Base-by-base conservation (phyloP, 148 eudicot genomes). In the Rhododendron ovatum region DNA sequence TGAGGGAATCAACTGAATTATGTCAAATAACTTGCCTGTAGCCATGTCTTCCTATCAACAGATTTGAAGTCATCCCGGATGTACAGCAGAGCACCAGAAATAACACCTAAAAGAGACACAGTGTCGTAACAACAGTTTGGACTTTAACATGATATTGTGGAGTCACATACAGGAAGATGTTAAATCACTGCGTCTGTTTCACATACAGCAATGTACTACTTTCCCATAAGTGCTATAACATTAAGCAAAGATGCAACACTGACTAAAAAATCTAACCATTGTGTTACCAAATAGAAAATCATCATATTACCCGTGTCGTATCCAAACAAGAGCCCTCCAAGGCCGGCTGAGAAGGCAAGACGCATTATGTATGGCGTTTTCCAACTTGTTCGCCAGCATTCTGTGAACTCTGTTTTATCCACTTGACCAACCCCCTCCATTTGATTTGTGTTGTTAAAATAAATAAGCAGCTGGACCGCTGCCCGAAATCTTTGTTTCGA, bases 291-390 rank as follows among this genome's bases (percentile, higher is more conserved):
- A 59, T 20, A 4, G 65, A 59, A 59, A 20, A 59, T n/a, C 65
- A 59, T 59, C 41, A 4, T 9, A 47, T 65, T 76, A 94, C 98
- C 98, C 84, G 98, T 94, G 87, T 94, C 95, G 82, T 94, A 94
- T 39, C 95, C 98, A 88, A 94, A 93, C 55, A 94, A 91, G 59
- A 94, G 95, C 2, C 98, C 98, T 76, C 95, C 95, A 79, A 94
- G 91, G 86, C 95, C 95, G 35, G 95, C 95, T 71, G 95, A 93
- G 1, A 94, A 69, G 41, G 98, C 98, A 51, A 94, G 98, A 3
- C 92, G 84, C 92, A 92, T 83, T 10, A 94, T 94, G 63, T 94
- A 94, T 28, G 98, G 98, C 2, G 89, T 91, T 84, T 84, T 90
- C 84, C 92, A 91, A 45, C 79, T 87, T 26, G 92, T 92, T 33